Evolutionary conservation across 495 filamentous ascomycete species (phyloP), one percentile per base, ranked within the genome.

Genomic region (Talaromyces thailandensis): DNA sequence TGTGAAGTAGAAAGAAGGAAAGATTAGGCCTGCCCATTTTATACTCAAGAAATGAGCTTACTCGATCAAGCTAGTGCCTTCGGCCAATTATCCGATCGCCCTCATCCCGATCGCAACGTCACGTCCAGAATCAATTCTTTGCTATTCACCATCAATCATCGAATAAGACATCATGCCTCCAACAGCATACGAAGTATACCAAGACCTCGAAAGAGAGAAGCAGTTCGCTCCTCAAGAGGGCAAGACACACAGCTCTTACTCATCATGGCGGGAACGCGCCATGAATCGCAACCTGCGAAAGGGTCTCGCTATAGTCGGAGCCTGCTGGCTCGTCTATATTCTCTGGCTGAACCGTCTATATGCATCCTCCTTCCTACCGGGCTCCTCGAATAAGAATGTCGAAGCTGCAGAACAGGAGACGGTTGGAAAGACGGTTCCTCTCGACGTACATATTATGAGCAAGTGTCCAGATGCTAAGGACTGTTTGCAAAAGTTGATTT

Each of bases 381-480:
- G 18, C 2, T 37, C 40, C 8, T 43, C 32, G 48, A 60, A 52
- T 51, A 16, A 51, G 16, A n/a, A 16, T 25, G 28, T 32, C 31
- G 26, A 16, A 16, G n/a, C 21, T 14, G 62, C 40, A 32, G 43
- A 35, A 6, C 11, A 59, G 21, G 21, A 29, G 14, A 43, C 21
- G 2, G 32, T n/a, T 11, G 63, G 62, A 31, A 69, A 65, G 9
- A 82, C 78, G 57, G 86, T 96, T 11, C 87, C 92, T 3, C 77
- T 98, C 8, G 94, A 98, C 69, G 89, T 90, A 61, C 91, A 95
- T 69, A 89, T 96, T 64, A 96, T 96, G 88, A 89, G 87, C 73
- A 96, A 98, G 77, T 98, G 94, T 67, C 94, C 94, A 1, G 91
- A 95, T 71, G 88, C 90, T 2, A 81, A 75, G 71, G 86, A 88